These are phyloP conservation scores for Microbotryomycetes sp. DNA, from an alignment of 1,284 basidiomycete species.

Conservation along the genomic window DNA sequence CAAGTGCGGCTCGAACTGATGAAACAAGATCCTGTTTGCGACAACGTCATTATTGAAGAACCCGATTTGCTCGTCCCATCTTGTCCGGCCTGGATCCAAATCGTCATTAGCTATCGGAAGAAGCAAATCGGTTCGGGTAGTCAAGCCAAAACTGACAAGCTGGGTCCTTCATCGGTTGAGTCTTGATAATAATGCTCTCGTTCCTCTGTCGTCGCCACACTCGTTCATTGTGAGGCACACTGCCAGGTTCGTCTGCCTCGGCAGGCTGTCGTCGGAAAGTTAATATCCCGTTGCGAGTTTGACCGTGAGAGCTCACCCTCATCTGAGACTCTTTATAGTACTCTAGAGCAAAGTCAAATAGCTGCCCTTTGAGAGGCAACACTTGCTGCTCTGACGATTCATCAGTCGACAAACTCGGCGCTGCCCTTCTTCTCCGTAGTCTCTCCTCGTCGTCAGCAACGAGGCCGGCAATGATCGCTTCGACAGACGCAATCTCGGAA, in stretches of 20 bases:
- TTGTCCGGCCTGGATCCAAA: constrained; percentile 45
- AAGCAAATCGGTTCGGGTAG: constrained; percentile 1
- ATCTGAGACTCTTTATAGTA: constrained; percentile 98
- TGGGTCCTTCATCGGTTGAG: constrained; percentile 55
- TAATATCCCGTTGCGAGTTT: not conserved
- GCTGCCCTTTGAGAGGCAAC: constrained; percentile 80
- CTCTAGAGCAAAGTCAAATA: constrained; percentile 94
- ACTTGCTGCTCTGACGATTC: constrained; percentile 42
- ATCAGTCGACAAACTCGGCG: constrained; percentile 10
- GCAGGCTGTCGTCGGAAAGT: constrained; percentile 55
- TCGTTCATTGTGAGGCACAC: constrained; percentile 87
- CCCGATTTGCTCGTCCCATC: constrained; percentile 75
- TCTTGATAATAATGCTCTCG: constrained; percentile 69
- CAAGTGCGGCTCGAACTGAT: constrained; percentile 84
- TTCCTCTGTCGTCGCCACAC: constrained; percentile 91
- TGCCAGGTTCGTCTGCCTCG: constrained; percentile 91
- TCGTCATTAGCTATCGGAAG: constrained; percentile 2
- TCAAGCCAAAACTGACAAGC: constrained; percentile 54
- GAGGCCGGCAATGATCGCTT: constrained; percentile 11
- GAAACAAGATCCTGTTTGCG: constrained; percentile 72
- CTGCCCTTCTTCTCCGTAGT: constrained; percentile 18
- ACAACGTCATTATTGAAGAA: constrained; percentile 62
- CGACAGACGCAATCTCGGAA: constrained; percentile 4
- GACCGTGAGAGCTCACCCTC: constrained; percentile 55
- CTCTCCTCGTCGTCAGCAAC: constrained; percentile 27